phyloP scores from a whole-genome alignment of 2,329 filamentous ascomycete genomes.

The Atkinsonella texensis region DNA sequence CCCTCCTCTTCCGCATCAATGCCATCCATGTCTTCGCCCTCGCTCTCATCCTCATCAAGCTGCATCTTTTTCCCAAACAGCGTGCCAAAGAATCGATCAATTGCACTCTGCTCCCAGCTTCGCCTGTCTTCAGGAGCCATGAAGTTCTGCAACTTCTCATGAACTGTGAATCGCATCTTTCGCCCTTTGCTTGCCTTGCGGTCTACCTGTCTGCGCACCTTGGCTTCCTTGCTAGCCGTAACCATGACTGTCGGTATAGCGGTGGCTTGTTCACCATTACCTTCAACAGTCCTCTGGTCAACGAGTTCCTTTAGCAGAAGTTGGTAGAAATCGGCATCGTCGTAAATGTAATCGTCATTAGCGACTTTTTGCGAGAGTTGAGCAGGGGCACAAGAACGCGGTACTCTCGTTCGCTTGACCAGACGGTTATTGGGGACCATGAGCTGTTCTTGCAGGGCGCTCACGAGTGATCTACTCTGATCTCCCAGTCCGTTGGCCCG shows the following conservation, averaged over 20 bases:
- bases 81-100: slow-evolving; percentile 65
- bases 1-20: slow-evolving; percentile 42
- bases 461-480: slow-evolving; percentile 39
- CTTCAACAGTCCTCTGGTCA: slow-evolving; percentile 69
- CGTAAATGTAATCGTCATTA: slow-evolving; percentile 60
- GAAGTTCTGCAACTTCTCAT: slow-evolving; percentile 96
- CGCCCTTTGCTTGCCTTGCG: slow-evolving; percentile 91
- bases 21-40: slow-evolving; percentile 38
- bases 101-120: slow-evolving; percentile 67
- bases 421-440: slow-evolving; percentile 50
- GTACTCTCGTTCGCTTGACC: slow-evolving; percentile 54
- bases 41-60: slow-evolving; percentile 46
- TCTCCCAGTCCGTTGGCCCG: slow-evolving; percentile 15
- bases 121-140: slow-evolving; percentile 84
- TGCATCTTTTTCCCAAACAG: slow-evolving; percentile 60
- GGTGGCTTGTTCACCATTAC: slow-evolving; percentile 34
- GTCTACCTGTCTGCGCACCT: slow-evolving; percentile 74
- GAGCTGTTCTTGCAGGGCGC: slow-evolving; percentile 57
- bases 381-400: slow-evolving; percentile 64
- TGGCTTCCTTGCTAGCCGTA: slow-evolving; percentile 62
- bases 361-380: slow-evolving; percentile 47
- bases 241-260: slow-evolving; percentile 46
- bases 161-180: slow-evolving; percentile 87
- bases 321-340: slow-evolving; percentile 93
- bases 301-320: slow-evolving; percentile 85